Conservation (phyloP, 306 rosid genomes). For the Luffa acutangula region DNA sequence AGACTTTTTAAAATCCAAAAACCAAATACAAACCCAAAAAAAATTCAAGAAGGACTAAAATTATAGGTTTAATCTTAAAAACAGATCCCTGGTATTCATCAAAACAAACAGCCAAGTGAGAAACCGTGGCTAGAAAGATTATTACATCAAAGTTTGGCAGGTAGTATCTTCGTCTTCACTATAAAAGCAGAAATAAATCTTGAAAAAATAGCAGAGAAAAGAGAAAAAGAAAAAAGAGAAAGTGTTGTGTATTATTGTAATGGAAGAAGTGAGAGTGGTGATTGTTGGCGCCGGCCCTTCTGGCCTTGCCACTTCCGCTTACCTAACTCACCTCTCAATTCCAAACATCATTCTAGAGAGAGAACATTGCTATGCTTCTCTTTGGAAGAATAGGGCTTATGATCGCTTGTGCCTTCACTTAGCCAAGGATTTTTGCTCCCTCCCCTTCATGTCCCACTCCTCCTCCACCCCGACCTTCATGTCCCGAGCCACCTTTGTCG, state of each 20-base stretch:
- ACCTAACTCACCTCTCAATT: neutral
- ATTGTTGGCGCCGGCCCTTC: conserved; percentile 29
- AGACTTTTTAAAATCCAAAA: too few species aligned
- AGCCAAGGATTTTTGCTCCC: conserved; percentile 20
- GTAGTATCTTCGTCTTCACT: neutral
- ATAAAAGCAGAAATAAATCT: neutral
- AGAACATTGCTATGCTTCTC: conserved; percentile 20
- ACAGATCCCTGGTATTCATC: too few species aligned
- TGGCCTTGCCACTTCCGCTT: conserved; percentile 23
- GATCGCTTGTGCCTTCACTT: conserved; percentile 19
- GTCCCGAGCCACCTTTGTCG: conserved; percentile 9
- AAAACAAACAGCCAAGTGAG: neutral
- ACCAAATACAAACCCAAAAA: too few species aligned
- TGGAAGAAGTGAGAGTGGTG: conserved; percentile 10
- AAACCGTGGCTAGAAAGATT: neutral
- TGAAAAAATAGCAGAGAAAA: neutral
- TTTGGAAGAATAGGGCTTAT: conserved; percentile 27
- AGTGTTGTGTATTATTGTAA: neutral
- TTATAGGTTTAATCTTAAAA: too few species aligned
- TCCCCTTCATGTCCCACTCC: conserved; percentile 12
- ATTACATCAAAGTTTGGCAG: neutral
- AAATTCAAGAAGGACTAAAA: too few species aligned
- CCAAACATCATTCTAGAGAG: conserved; percentile 16
- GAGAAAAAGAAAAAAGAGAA: neutral
- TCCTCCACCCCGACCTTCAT: conserved; percentile 9